Evolutionary conservation across 2,329 filamentous ascomycete genomes (phyloP).

Genomic region (Aureobasidium sp.): DNA sequence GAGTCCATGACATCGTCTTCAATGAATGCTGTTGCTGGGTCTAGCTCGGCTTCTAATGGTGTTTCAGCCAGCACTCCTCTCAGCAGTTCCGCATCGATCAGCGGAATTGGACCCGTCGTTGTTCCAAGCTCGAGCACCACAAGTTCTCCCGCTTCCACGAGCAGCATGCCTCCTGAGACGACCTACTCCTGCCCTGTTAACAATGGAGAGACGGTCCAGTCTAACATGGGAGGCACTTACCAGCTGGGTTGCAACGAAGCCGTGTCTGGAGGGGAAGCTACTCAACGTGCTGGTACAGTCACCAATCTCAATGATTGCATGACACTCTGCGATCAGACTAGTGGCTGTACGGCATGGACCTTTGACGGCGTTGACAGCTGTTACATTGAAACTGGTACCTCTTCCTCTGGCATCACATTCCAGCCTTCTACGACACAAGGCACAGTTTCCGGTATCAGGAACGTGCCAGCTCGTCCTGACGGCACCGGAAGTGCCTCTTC

Average conservation of each 20-base stretch:
- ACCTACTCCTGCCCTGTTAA: not conserved
- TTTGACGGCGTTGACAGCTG: not conserved
- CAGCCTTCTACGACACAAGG: not conserved
- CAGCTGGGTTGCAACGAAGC: not conserved
- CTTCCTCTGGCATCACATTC: not conserved
- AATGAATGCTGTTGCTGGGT: not conserved
- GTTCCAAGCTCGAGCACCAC: not conserved
- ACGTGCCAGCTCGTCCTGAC: not conserved
- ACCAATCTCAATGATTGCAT: not conserved
- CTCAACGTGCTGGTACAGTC: not conserved
- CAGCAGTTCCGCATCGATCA: not conserved
- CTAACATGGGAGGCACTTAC: not conserved
- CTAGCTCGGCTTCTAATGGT: not conserved
- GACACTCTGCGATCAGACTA: not conserved
- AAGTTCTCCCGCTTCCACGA: not conserved
- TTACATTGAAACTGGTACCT: not conserved
- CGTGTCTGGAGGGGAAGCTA: not conserved
- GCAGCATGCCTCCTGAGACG: not conserved
- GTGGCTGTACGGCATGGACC: not conserved
- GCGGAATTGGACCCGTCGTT: slow-evolving; percentile 5
- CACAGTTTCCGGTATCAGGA: not conserved
- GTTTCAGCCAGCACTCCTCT: not conserved
- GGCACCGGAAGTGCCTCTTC: not conserved
- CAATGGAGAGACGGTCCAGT: not conserved
- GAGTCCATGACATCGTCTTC: slow-evolving; percentile 7